A percentile compares a stretch with the other conserved stretches of the same genome.
Conservation (phyloP, 1,284 basidiomycete species). For the Sporisorium iseilematis-ciliati region DNA sequence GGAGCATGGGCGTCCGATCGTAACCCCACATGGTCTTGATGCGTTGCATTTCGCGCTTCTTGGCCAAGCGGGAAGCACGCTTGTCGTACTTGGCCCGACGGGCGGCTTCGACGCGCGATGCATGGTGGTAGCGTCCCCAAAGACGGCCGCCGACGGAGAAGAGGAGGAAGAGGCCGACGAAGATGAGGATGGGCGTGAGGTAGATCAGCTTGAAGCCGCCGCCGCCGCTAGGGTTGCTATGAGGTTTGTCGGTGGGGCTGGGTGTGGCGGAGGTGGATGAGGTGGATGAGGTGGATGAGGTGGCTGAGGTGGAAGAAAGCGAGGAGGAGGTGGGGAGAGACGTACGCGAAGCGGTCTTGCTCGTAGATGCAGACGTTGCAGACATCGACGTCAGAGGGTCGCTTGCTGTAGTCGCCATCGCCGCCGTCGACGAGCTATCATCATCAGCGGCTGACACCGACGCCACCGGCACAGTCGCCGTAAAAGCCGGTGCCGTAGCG, state of each 20-base stretch:
- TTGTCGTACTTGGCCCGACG: constrained; percentile 23
- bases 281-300: constrained; percentile 10
- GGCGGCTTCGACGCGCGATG: constrained; percentile 29
- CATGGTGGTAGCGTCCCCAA: constrained; percentile 56
- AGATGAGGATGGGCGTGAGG: constrained; percentile 54
- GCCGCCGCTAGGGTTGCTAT: not conserved
- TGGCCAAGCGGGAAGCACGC: constrained; percentile 16
- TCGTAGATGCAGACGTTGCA: not conserved
- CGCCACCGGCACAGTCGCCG: constrained; percentile 6
- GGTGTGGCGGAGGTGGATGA: constrained; percentile 5
- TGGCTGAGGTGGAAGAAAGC: not conserved
- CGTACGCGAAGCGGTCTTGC: constrained; percentile 1
- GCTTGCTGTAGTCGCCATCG: not conserved
- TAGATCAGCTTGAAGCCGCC: constrained; percentile 51
- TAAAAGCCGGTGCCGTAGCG: constrained; percentile 10
- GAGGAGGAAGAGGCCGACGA: constrained; percentile 52
- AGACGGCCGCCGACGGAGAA: constrained; percentile 55
- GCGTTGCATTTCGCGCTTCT: constrained; percentile 40
- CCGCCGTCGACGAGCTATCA: not conserved
- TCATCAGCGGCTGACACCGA: not conserved
- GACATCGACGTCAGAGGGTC: not conserved
- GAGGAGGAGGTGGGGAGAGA: constrained; percentile 1
- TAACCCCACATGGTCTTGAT: constrained; percentile 49
- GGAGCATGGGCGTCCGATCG: constrained; percentile 30
- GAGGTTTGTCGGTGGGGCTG: not conserved